Evolutionary conservation across 2,329 filamentous ascomycete genomes (phyloP).

Genomic region (Tolypocladium tropicale): DNA sequence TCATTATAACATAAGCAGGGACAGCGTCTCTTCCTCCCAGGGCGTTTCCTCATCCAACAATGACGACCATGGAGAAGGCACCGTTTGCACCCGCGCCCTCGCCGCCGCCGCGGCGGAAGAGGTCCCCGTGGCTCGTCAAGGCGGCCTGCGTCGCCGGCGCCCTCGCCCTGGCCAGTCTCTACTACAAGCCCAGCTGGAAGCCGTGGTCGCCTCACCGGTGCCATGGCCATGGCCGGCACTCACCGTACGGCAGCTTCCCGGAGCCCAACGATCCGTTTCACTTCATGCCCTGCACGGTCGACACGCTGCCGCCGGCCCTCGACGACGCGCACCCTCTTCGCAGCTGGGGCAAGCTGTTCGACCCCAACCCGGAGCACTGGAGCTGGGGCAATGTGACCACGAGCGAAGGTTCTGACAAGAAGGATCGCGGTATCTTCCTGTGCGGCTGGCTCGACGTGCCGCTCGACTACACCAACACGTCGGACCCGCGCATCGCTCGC

Average conservation of each 20-base stretch:
- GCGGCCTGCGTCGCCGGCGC: neutral
- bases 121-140: neutral
- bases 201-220: slow-evolving; percentile 3
- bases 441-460: slow-evolving; percentile 39
- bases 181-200: neutral
- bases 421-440: slow-evolving; percentile 34
- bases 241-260: slow-evolving; percentile 22
- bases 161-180: neutral
- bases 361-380: slow-evolving; percentile 34
- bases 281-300: slow-evolving; percentile 35
- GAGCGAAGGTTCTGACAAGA: no score
- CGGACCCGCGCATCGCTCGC: slow-evolving; percentile 31
- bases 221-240: slow-evolving; percentile 3
- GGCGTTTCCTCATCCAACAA: no score
- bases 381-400: slow-evolving; percentile 29
- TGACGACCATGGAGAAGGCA: neutral
- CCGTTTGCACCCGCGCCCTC: neutral
- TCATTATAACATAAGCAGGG: no score
- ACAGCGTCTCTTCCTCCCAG: no score
- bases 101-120: neutral
- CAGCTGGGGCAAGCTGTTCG: slow-evolving; percentile 31
- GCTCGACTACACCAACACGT: slow-evolving; percentile 34
- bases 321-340: slow-evolving; percentile 23
- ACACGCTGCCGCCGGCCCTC: slow-evolving; percentile 28
- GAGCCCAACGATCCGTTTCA: slow-evolving; percentile 31